A percentile compares a stretch with the other conserved stretches of the same genome.
Conservation (phyloP, 2,329 filamentous ascomycete genomes). For the Paecilomyces sp. region DNA sequence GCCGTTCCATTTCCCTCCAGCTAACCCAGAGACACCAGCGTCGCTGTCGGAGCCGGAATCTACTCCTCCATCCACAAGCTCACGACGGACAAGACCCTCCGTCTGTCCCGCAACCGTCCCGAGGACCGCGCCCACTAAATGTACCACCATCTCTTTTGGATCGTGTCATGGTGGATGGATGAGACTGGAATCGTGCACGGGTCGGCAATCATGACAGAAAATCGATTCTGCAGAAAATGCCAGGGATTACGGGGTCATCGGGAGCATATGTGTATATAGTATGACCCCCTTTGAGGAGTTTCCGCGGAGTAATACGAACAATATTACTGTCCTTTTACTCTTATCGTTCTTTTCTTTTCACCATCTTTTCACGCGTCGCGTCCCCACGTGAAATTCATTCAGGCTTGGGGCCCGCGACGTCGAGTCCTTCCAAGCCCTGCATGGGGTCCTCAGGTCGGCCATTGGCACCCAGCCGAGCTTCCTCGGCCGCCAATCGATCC, state of each 20-base stretch:
- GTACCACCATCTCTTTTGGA: slow-evolving; percentile 21
- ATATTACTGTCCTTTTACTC: slow-evolving; percentile 12
- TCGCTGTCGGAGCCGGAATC: slow-evolving; percentile 66
- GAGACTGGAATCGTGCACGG: slow-evolving; percentile 3
- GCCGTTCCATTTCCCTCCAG: slow-evolving; percentile 3
- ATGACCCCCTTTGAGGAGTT: slow-evolving; percentile 20
- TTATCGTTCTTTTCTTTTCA: slow-evolving; percentile 7
- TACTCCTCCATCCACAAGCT: slow-evolving; percentile 84
- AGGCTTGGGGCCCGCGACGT: slow-evolving; percentile 85
- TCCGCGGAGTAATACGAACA: slow-evolving; percentile 18
- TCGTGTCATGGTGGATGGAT: slow-evolving; percentile 5
- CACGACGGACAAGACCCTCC: slow-evolving; percentile 82
- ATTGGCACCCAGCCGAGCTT: slow-evolving; percentile 45
- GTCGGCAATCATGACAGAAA: slow-evolving; percentile 23
- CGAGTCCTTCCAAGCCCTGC: slow-evolving; percentile 88
- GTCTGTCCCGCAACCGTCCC: slow-evolving; percentile 65
- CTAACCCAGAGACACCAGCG: slow-evolving; percentile 33
- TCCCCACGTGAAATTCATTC: slow-evolving; percentile 43
- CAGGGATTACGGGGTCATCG: slow-evolving; percentile 9
- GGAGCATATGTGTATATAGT: slow-evolving; percentile 29
- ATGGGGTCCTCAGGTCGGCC: slow-evolving; percentile 71
- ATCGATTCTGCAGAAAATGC: slow-evolving; percentile 16
- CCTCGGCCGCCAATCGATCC: slow-evolving; percentile 57
- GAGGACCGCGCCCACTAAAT: slow-evolving; percentile 33
- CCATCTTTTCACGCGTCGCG: slow-evolving; percentile 13